Conservation (phyloP, 148 eudicot species). For the Camellia lanceoleosa region DNA sequence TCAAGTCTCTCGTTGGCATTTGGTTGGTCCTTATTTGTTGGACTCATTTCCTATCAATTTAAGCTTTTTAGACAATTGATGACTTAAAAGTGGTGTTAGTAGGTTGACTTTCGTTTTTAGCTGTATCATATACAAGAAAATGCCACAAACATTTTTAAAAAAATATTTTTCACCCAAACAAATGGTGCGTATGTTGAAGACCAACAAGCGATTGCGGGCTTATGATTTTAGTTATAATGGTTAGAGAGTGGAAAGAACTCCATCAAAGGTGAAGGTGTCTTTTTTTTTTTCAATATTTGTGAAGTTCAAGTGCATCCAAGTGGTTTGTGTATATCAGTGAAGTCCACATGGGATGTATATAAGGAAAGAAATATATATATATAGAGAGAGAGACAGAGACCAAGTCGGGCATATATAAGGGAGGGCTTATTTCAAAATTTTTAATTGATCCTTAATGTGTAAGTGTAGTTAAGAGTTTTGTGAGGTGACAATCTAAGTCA, state of each 20-base stretch:
- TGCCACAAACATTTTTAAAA: background rate
- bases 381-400: background rate
- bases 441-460: background rate
- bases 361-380: background rate
- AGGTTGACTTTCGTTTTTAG: no score
- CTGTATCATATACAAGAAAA: no score
- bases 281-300: background rate
- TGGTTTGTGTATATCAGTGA: background rate
- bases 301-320: background rate
- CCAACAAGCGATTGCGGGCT: constrained; percentile 6
- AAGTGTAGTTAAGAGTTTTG: no score
- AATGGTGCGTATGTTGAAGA: background rate
- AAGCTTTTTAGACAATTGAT: no score
- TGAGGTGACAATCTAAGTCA: no score
- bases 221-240: background rate
- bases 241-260: background rate
- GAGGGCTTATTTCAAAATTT: background rate
- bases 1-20: no score
- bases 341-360: background rate
- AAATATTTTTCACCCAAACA: background rate
- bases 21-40: no score
- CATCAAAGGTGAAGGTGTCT: background rate
- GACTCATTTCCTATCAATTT: no score
- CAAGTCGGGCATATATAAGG: background rate
- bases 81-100: no score